Percentiles rank a stretch among this genome's conserved stretches.
Conservation (phyloP, 768 basidiomycete genomes). For the Naganishia randhawae region DNA sequence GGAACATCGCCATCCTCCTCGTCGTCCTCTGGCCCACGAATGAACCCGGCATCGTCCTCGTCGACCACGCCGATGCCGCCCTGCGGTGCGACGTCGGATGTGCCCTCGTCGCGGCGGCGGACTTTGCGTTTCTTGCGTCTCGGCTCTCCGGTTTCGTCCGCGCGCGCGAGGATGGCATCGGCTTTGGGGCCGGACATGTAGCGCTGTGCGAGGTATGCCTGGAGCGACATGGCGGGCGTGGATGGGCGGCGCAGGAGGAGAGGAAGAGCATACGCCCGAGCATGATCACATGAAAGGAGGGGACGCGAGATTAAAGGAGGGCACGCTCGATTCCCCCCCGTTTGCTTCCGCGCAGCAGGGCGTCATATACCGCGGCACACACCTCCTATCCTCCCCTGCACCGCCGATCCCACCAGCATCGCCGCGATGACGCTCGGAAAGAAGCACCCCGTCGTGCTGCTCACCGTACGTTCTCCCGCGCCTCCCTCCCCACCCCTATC, state of each 20-base stretch:
- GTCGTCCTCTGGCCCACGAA: slow-evolving; percentile 28
- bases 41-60: slow-evolving; percentile 46
- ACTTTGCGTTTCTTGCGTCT: slow-evolving; percentile 68
- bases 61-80: slow-evolving; percentile 41
- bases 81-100: slow-evolving; percentile 28
- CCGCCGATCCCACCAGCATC: background rate
- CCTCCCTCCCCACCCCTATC: background rate
- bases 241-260: background rate
- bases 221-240: slow-evolving; percentile 37
- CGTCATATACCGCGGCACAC: background rate
- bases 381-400: background rate
- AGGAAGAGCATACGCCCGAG: background rate
- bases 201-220: slow-evolving; percentile 48
- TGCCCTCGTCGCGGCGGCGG: slow-evolving; percentile 47
- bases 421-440: slow-evolving; percentile 23
- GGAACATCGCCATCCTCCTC: slow-evolving; percentile 40
- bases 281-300: no score
- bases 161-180: slow-evolving; percentile 79
- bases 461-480: slow-evolving; percentile 38
- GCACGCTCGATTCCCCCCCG: no score
- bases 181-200: slow-evolving; percentile 98
- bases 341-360: no score
- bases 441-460: slow-evolving; percentile 40
- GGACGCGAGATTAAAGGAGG: no score
- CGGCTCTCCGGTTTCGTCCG: slow-evolving; percentile 50